Evolutionary conservation across 2,329 filamentous ascomycete genomes (phyloP).

Genomic region (Aspergillus puulaauensis): DNA sequence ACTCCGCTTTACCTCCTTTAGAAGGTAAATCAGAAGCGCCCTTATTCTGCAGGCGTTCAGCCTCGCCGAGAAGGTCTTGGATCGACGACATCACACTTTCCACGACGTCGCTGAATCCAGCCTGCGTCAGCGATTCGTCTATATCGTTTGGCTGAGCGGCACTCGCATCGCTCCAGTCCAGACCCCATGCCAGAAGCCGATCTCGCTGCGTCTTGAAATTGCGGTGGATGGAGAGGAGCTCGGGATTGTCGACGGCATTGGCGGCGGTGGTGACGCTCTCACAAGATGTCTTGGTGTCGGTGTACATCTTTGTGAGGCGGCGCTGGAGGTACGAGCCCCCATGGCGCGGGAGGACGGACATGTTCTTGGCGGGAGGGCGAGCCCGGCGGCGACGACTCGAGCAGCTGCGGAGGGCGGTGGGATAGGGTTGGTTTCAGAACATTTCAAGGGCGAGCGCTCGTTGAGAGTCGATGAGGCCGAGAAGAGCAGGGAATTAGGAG

Average conservation of each 20-base stretch:
- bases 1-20: slow-evolving; percentile 35
- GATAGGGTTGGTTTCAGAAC: slow-evolving; percentile 15
- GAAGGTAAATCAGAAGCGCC: slow-evolving; percentile 39
- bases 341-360: slow-evolving; percentile 47
- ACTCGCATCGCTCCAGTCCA: slow-evolving; percentile 65
- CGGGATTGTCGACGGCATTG: slow-evolving; percentile 51
- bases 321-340: slow-evolving; percentile 46
- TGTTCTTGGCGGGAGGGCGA: slow-evolving; percentile 30
- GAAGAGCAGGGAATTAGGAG: neutral
- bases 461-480: slow-evolving; percentile 2
- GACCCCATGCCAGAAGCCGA: slow-evolving; percentile 62
- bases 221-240: slow-evolving; percentile 57
- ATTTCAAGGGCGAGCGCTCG: slow-evolving; percentile 14
- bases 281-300: slow-evolving; percentile 63
- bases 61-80: slow-evolving; percentile 61
- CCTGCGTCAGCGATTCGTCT: slow-evolving; percentile 61
- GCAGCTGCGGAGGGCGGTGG: slow-evolving; percentile 13
- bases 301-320: slow-evolving; percentile 61
- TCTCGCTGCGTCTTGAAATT: slow-evolving; percentile 65
- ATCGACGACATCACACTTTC: slow-evolving; percentile 65
- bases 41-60: slow-evolving; percentile 55
- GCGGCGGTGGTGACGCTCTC: slow-evolving; percentile 53
- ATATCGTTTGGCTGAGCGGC: slow-evolving; percentile 59
- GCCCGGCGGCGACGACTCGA: slow-evolving; percentile 5
- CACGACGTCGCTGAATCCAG: slow-evolving; percentile 63